A percentile compares a stretch with the other conserved stretches of the same genome.
These are phyloP conservation scores for Chlorociboria aeruginascens DNA, from an alignment of 495 filamentous ascomycete species.

Conservation along the genomic window DNA sequence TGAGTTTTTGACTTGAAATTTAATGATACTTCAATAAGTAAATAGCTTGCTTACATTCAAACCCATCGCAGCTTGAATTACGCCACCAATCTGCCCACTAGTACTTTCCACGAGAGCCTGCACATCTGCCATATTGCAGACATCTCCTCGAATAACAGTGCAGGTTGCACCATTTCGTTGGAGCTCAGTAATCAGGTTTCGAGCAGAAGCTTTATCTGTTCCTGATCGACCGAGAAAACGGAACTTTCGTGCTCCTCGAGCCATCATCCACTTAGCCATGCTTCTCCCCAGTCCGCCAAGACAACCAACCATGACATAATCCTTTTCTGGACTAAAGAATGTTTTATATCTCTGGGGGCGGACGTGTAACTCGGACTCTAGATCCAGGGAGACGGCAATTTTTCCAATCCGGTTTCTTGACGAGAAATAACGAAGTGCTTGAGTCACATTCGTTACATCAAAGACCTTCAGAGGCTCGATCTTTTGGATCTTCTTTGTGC, in stretches of 20 bases:
- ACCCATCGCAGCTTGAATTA: conserved; percentile 24
- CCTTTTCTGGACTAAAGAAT: background rate
- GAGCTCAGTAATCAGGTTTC: background rate
- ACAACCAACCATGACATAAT: conserved; percentile 18
- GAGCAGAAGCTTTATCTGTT: conserved; percentile 3
- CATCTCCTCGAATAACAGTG: background rate
- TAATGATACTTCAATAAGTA: too few relatives aligned
- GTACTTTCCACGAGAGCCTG: background rate
- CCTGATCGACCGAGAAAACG: conserved; percentile 46
- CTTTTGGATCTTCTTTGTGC: conserved; percentile 17
- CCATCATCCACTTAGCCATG: conserved; percentile 21
- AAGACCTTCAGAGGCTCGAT: conserved; percentile 26
- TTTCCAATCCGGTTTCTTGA: background rate
- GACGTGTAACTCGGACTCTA: background rate
- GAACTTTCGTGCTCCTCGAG: conserved; percentile 43
- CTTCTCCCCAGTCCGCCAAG: conserved; percentile 21
- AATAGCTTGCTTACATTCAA: background rate
- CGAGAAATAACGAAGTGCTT: background rate
- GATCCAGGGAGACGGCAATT: background rate
- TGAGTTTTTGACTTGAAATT: too few relatives aligned
- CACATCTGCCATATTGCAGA: conserved; percentile 20
- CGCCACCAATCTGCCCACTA: conserved; percentile 32
- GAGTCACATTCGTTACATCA: conserved; percentile 18
- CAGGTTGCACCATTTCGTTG: too few relatives aligned
- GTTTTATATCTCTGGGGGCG: background rate